Conservation (phyloP, 2,329 filamentous ascomycete genomes). For the Trichoderma sp. region DNA sequence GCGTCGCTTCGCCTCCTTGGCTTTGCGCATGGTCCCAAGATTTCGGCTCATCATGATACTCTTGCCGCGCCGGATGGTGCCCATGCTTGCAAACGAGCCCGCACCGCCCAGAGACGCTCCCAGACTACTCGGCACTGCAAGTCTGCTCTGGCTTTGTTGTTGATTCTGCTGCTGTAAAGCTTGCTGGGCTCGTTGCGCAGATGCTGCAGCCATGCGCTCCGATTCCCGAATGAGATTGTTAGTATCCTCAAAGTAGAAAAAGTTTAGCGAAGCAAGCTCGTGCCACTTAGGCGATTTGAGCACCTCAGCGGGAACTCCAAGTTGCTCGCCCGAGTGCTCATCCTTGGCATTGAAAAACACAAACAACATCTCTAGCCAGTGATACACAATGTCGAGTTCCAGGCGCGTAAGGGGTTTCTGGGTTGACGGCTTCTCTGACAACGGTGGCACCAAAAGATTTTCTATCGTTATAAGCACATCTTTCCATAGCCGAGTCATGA, state of each 20-base stretch:
- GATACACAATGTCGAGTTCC: slow-evolving; percentile 92
- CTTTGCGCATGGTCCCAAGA: slow-evolving; percentile 91
- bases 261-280: slow-evolving; percentile 92
- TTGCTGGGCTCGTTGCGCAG: slow-evolving; percentile 71
- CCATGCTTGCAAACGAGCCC: slow-evolving; percentile 63
- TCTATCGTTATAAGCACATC: slow-evolving; percentile 93
- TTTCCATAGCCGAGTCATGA: slow-evolving; percentile 98
- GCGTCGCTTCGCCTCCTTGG: slow-evolving; percentile 92
- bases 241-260: slow-evolving; percentile 96
- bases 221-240: slow-evolving; percentile 92
- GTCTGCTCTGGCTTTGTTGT: slow-evolving; percentile 58
- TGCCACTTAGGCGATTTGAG: slow-evolving; percentile 98
- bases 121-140: slow-evolving; percentile 64
- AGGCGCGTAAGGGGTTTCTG: slow-evolving; percentile 82
- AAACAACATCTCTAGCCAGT: slow-evolving; percentile 88
- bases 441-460: slow-evolving; percentile 81
- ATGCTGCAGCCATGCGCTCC: slow-evolving; percentile 91
- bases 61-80: slow-evolving; percentile 66
- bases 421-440: slow-evolving; percentile 89
- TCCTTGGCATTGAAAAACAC: slow-evolving; percentile 94
- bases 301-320: slow-evolving; percentile 87
- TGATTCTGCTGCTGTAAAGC: slow-evolving; percentile 58
- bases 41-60: slow-evolving; percentile 94
- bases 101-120: slow-evolving; percentile 40
- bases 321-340: slow-evolving; percentile 74